Percentiles rank a stretch among this genome's conserved stretches.
Conservation (phyloP, 371 early-diverging fungal species). For the Rhizomucor miehei region DNA sequence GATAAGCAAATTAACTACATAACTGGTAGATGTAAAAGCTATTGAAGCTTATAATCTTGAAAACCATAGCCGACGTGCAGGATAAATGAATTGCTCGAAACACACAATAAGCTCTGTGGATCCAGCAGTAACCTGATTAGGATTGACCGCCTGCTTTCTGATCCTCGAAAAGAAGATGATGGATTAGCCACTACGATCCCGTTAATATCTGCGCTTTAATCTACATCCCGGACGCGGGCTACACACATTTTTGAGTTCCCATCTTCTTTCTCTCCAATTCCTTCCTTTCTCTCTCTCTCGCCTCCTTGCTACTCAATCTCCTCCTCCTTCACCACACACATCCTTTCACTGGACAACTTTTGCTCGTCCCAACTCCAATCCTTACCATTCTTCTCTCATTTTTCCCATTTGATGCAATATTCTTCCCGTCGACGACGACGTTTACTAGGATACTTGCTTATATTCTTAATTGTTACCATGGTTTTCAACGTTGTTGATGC, state of each 20-base stretch:
- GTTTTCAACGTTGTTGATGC: not conserved
- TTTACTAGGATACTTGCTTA: not conserved
- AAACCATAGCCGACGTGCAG: not conserved
- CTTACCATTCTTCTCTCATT: not conserved
- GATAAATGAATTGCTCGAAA: not conserved
- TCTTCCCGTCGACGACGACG: not conserved
- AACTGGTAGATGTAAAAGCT: too few relatives aligned
- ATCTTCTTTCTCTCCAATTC: slow-evolving; percentile 1
- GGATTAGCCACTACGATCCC: too few relatives aligned
- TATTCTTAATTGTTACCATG: not conserved
- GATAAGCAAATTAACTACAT: too few relatives aligned
- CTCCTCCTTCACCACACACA: not conserved
- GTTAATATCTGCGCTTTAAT: slow-evolving; percentile 7
- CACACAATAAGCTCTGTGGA: too few relatives aligned
- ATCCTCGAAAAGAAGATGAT: not conserved
- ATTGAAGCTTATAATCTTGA: too few relatives aligned
- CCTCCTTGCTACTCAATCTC: not conserved
- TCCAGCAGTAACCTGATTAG: too few relatives aligned
- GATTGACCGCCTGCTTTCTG: not conserved
- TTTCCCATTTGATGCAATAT: not conserved
- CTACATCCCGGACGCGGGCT: not conserved
- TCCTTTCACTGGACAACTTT: not conserved
- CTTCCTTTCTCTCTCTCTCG: slow-evolving; percentile 2
- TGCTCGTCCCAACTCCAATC: not conserved
- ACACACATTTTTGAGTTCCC: too few relatives aligned